Conservation (phyloP, 352 stramenopile species). For the Globisporangium splendens region DNA sequence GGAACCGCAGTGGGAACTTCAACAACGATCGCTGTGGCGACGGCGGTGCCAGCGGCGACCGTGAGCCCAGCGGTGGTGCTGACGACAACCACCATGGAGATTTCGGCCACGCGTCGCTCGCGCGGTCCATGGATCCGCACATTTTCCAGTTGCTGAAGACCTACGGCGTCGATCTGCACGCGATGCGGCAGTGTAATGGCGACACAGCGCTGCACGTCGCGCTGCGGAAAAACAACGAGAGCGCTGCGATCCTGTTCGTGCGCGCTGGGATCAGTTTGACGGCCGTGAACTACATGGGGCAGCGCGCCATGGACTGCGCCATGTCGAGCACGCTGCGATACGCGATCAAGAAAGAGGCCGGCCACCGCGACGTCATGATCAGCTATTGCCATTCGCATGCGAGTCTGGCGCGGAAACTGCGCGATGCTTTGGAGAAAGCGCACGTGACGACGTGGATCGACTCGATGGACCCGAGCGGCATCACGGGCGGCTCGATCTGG, state of each 20-base stretch:
- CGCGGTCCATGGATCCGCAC: conserved; percentile 37
- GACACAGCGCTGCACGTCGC: conserved; percentile 76
- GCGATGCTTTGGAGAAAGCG: conserved; percentile 60
- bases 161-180: conserved; percentile 50
- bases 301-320: conserved; percentile 74
- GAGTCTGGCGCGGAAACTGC: conserved; percentile 56
- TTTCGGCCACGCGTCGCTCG: conserved; percentile 22
- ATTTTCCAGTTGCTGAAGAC: conserved; percentile 54
- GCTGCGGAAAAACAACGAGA: conserved; percentile 64
- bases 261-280: conserved; percentile 67
- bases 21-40: conserved; percentile 23
- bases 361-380: conserved; percentile 84
- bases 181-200: conserved; percentile 52
- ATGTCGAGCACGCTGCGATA: conserved; percentile 67
- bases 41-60: conserved; percentile 19
- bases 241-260: conserved; percentile 62
- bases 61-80: conserved; percentile 10
- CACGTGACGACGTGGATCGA: conserved; percentile 86
- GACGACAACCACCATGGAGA: conserved; percentile 18
- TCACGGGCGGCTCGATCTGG: conserved; percentile 76
- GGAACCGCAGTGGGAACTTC: not conserved
- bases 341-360: conserved; percentile 81
- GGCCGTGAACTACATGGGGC: conserved; percentile 48
- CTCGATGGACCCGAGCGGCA: conserved; percentile 77
- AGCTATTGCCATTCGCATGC: conserved; percentile 83